These are phyloP conservation scores for Botrytis byssoidea DNA, from an alignment of 2,329 filamentous ascomycete species.

Conservation along the genomic window DNA sequence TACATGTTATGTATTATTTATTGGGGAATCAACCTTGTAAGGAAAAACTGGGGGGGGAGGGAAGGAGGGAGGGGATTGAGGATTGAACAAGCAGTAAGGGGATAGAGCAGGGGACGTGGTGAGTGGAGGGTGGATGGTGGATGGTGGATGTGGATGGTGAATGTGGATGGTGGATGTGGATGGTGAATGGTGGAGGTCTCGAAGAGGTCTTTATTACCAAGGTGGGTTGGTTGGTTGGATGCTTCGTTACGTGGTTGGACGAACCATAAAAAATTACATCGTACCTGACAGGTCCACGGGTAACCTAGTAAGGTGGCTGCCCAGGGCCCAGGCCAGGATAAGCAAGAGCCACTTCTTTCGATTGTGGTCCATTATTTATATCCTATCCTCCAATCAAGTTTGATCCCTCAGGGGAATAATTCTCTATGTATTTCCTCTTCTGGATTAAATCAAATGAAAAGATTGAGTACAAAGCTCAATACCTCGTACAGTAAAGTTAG, in stretches of 20 bases:
- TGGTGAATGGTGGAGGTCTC: not conserved
- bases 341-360: not conserved
- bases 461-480: not conserved
- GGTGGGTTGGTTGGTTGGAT: not conserved
- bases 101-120: not conserved
- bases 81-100: not conserved
- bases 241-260: not conserved
- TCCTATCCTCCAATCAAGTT: not conserved
- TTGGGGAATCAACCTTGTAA: not conserved
- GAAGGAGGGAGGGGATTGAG: not conserved
- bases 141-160: no score
- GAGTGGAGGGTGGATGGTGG: not conserved
- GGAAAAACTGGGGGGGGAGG: not conserved
- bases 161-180: not conserved
- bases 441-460: not conserved
- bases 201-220: not conserved
- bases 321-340: not conserved
- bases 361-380: not conserved
- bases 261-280: not conserved
- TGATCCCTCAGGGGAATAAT: not conserved
- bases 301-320: not conserved
- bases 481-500: not conserved
- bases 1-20: conserved; percentile 11
- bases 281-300: not conserved
- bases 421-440: not conserved